These are phyloP conservation scores for Kokia cookei DNA, from an alignment of 441 rosid genomes.

Conservation along the genomic window DNA sequence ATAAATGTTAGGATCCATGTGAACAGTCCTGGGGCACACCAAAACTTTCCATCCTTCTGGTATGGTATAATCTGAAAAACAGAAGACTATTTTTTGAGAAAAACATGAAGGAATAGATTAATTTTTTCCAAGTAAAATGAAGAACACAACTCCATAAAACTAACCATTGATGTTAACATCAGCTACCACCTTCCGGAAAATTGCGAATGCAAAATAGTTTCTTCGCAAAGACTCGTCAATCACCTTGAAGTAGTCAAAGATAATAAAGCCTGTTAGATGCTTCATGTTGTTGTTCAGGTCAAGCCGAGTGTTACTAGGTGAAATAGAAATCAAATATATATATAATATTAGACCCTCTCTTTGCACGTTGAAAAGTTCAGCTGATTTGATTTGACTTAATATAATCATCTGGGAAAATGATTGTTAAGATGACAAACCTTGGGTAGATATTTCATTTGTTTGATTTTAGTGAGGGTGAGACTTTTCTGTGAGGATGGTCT, in stretches of 20 bases:
- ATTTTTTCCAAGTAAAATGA: not conserved
- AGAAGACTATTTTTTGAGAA: not conserved
- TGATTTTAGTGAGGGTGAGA: constrained; percentile 9
- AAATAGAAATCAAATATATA: not conserved
- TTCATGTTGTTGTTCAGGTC: not conserved
- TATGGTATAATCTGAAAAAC: constrained; percentile 12
- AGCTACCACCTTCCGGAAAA: constrained; percentile 1
- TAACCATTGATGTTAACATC: constrained; percentile 18
- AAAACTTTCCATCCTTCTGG: constrained; percentile 28
- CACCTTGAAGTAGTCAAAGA: not conserved
- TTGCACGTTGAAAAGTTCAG: too few relatives aligned
- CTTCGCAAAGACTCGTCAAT: constrained; percentile 11
- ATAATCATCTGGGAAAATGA: too few relatives aligned
- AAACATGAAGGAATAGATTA: not conserved
- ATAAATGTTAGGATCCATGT: constrained; percentile 15
- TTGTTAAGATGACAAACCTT: constrained; percentile 2
- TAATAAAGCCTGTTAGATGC: not conserved
- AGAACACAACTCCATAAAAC: not conserved
- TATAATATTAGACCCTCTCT: not conserved
- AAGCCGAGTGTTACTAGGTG: not conserved
- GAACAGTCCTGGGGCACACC: constrained; percentile 13
- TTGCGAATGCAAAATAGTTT: not conserved
- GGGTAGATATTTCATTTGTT: constrained; percentile 12
- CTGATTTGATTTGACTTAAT: too few relatives aligned
- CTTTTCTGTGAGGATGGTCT: constrained; percentile 11